Conservation (phyloP, 1,284 basidiomycete species). For the Ganoderma meredithae region DNA sequence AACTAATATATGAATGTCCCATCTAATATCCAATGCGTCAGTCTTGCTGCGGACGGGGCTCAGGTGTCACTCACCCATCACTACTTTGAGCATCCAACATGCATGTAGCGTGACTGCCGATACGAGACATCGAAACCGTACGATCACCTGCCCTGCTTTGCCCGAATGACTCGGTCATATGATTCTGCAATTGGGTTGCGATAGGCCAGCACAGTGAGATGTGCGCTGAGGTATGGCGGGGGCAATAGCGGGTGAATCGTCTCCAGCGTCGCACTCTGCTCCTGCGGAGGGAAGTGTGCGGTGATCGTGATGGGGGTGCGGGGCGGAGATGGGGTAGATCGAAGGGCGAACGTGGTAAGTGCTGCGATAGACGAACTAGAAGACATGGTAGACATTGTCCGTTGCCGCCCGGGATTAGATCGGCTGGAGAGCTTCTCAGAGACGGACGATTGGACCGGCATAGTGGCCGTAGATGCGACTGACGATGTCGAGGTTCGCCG, state of each 20-base stretch:
- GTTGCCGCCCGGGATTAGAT: conserved; percentile 58
- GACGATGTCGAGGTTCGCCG: conserved; percentile 75
- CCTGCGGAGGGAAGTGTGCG: conserved; percentile 61
- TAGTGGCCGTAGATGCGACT: conserved; percentile 64
- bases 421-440: conserved; percentile 43
- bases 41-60: not conserved
- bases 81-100: conserved; percentile 13
- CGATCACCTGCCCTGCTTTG: conserved; percentile 48
- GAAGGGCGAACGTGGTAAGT: conserved; percentile 66
- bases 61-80: conserved; percentile 16
- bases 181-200: conserved; percentile 73
- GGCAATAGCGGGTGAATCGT: conserved; percentile 72
- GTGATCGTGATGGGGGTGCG: conserved; percentile 51
- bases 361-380: conserved; percentile 66
- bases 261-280: conserved; percentile 59
- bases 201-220: conserved; percentile 69
- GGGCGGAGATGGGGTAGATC: conserved; percentile 59
- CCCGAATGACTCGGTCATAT: conserved; percentile 69
- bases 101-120: conserved; percentile 3
- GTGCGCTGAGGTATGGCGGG: conserved; percentile 70
- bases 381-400: conserved; percentile 73
- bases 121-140: conserved; percentile 1
- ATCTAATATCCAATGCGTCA: conserved; percentile 16
- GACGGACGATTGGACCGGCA: conserved; percentile 54
- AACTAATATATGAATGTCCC: conserved; percentile 13